Evolutionary conservation across 371 early-diverging fungal genomes (phyloP).

Genomic region (Nosema muscidifuracis): DNA sequence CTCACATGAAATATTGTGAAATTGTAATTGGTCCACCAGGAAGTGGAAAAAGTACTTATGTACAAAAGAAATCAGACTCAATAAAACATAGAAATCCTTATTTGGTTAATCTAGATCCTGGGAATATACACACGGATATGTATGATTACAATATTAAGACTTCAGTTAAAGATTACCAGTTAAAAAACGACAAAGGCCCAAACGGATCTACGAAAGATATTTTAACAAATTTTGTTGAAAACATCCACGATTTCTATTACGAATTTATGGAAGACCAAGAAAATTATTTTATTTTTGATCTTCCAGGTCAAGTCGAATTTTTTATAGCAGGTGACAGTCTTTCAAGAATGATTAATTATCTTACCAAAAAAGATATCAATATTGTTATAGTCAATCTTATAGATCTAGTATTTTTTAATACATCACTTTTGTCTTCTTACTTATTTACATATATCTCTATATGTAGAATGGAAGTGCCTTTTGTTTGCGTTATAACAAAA

Average conservation of each 20-base stretch:
- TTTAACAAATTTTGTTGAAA: constrained; percentile 17
- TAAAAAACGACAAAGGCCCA: constrained; percentile 36
- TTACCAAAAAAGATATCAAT: constrained; percentile 22
- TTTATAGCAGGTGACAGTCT: constrained; percentile 26
- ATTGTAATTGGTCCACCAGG: constrained; percentile 53
- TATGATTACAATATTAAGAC: constrained; percentile 34
- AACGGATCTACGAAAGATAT: constrained; percentile 40
- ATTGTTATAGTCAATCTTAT: constrained; percentile 36
- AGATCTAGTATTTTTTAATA: constrained; percentile 40
- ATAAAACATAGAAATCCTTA: constrained; percentile 38
- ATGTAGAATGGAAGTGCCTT: constrained; percentile 31
- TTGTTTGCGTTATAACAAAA: constrained; percentile 41
- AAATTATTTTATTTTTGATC: constrained; percentile 42
- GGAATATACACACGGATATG: constrained; percentile 9
- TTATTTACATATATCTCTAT: constrained; percentile 29
- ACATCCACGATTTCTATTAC: constrained; percentile 23
- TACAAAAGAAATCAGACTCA: constrained; percentile 17
- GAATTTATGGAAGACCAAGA: constrained; percentile 20
- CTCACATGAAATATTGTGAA: constrained; percentile 45
- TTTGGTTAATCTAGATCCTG: constrained; percentile 49
- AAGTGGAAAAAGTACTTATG: constrained; percentile 51
- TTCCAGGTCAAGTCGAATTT: constrained; percentile 54
- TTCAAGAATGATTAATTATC: constrained; percentile 4
- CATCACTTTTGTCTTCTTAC: constrained; percentile 41
- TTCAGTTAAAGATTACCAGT: constrained; percentile 16